Percentiles rank a stretch among this genome's conserved stretches.
Conservation (phyloP, 352 stramenopile genomes). For the Globisporangium spiculum region DNA sequence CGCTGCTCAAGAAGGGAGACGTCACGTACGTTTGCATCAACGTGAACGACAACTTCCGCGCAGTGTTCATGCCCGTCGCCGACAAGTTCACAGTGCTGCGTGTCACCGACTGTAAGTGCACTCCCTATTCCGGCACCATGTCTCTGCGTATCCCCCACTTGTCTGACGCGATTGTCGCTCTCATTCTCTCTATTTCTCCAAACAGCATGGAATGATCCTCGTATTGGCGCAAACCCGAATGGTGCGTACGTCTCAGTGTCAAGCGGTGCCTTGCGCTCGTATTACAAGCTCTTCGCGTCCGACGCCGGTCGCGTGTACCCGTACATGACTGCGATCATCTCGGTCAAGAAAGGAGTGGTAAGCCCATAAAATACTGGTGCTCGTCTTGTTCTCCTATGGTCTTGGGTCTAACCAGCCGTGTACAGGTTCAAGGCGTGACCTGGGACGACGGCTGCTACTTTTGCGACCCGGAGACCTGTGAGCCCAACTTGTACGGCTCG, state of each 20-base stretch:
- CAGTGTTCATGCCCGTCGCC: conserved; percentile 68
- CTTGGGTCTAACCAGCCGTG: background rate
- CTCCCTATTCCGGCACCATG: background rate
- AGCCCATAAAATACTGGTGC: background rate
- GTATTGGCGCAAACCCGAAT: conserved; percentile 42
- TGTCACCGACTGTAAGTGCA: conserved; percentile 62
- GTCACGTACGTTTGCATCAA: conserved; percentile 78
- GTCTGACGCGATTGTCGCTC: conserved; percentile 1
- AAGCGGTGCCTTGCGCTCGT: conserved; percentile 55
- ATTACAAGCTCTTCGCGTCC: conserved; percentile 74
- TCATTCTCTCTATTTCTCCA: background rate
- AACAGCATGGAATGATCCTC: conserved; percentile 68
- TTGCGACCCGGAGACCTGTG: conserved; percentile 49
- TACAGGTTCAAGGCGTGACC: conserved; percentile 61
- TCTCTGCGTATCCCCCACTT: background rate
- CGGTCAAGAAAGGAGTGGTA: conserved; percentile 69
- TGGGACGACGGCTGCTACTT: conserved; percentile 86
- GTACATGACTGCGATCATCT: conserved; percentile 78
- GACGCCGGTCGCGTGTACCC: conserved; percentile 47
- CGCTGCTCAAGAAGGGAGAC: conserved; percentile 52
- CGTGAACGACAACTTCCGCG: conserved; percentile 70
- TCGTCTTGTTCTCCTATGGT: background rate
- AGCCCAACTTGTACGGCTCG: conserved; percentile 63
- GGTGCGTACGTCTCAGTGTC: conserved; percentile 68
- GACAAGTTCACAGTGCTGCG: conserved; percentile 79